Evolutionary conservation across 2,329 filamentous ascomycete genomes (phyloP).

Genomic region (Colletotrichum noveboracense): DNA sequence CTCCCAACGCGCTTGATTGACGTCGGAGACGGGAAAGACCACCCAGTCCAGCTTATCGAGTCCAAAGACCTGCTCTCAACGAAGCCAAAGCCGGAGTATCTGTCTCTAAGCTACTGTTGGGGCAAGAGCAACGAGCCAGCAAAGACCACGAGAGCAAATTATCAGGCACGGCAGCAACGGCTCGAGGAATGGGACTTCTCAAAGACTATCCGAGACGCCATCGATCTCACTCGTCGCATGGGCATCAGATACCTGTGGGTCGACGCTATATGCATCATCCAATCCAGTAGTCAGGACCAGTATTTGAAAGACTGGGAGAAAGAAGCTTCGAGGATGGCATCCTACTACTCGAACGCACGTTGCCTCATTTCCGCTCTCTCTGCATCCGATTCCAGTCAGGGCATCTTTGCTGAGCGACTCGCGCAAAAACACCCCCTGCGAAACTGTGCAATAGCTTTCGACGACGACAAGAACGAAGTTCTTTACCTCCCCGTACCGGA

Average conservation of each 20-base stretch:
- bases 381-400: neutral
- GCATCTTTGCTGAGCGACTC: neutral
- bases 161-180: neutral
- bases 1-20: no score
- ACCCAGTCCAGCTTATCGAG: neutral
- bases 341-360: neutral
- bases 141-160: neutral
- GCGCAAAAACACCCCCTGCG: no score
- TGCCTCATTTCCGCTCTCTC: neutral
- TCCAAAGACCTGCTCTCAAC: rapidly evolving
- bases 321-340: neutral
- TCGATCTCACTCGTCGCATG: neutral
- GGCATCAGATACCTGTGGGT: neutral
- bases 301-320: neutral
- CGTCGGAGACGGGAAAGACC: no score
- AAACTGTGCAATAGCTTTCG: neutral
- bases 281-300: neutral
- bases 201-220: neutral
- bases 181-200: no score
- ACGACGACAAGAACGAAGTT: neutral
- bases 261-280: neutral
- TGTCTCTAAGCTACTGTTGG: neutral
- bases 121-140: neutral
- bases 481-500: neutral
- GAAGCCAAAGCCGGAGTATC: neutral